Evolutionary conservation across 345 rosid species (phyloP), one percentile per base, ranked within the genome.

Genomic region (Sonneratia caseolaris): DNA sequence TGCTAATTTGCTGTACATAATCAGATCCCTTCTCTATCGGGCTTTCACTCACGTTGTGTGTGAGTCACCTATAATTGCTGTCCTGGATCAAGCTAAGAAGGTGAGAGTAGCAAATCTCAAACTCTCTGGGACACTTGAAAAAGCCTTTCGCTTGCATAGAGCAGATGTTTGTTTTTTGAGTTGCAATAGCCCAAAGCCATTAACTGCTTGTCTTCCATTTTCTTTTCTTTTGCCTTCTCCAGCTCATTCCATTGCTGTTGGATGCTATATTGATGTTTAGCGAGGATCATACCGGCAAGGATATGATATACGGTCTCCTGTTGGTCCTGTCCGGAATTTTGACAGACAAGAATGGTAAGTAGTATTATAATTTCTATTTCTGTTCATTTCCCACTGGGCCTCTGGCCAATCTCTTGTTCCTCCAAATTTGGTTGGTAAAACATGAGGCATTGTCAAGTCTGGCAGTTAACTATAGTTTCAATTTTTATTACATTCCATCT

Each of bases 251-350:
- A 21, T 3, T 92, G 70, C 64, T 92, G 78, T 73, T 86, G 79
- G 96, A 92, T 78, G 88, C 88, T 71, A 80, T 95, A 70, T 75
- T 77, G 61, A 74, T 77, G 49, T 86, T 89, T 71, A 80, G 86
- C 78, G 55, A 75, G 74, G 87, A 86, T 80, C 51, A 79, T 73
- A 40, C 32, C 62, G 82, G 86, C 71, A 85, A 85, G 82, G 92
- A 89, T 79, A 76, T 80, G 27, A 37, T 89, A 72, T 90, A 83
- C 72, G 79, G 87, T 79, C 87, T 89, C 37, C 84, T 95, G 75
- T 84, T 95, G 70, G 86, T 89, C 66, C 73, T 95, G 73, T 90
- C 99, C 76, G 97, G 93, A 71, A 85, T 86, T 66, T 75, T 95
- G 78, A 95, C 85, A 11, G 89, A 84, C 77, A 84, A 75, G 78